These are phyloP conservation scores for Fusarium aywerte DNA, from an alignment of 2,329 filamentous ascomycete species.

Conservation along the genomic window DNA sequence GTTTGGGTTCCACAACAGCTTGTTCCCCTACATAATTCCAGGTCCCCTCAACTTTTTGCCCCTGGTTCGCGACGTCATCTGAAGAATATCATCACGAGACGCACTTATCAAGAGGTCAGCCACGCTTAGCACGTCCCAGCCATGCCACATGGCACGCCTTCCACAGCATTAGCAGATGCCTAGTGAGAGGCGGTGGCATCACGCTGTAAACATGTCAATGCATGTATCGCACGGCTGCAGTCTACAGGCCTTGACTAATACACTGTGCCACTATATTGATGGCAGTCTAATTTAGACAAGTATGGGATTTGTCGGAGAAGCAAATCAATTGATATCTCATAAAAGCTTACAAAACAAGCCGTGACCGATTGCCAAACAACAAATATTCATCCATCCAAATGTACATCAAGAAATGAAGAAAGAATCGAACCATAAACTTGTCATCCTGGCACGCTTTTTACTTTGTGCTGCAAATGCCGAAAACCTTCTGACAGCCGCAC, in stretches of 20 bases:
- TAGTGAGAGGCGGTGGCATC: background rate
- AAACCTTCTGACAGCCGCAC: slow-evolving; percentile 52
- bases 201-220: background rate
- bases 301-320: background rate
- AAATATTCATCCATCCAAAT: slow-evolving; percentile 34
- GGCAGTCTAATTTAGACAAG: background rate
- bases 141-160: slow-evolving; percentile 25
- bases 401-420: slow-evolving; percentile 45
- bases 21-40: slow-evolving; percentile 10
- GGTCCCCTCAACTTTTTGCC: slow-evolving; percentile 3
- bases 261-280: background rate
- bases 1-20: slow-evolving; percentile 26
- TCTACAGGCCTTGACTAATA: background rate
- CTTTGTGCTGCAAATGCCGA: slow-evolving; percentile 49
- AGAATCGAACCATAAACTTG: slow-evolving; percentile 4
- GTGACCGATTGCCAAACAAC: slow-evolving; percentile 13
- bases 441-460: background rate
- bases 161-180: background rate
- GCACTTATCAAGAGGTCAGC: slow-evolving; percentile 15
- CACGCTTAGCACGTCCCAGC: slow-evolving; percentile 15
- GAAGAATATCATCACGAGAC: slow-evolving; percentile 28
- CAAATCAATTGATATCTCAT: slow-evolving; percentile 27
- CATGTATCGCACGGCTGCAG: background rate
- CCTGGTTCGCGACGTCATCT: slow-evolving; percentile 33
- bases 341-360: slow-evolving; percentile 8